Conservation (phyloP, 768 basidiomycete genomes). For the Suillus lakei region DNA sequence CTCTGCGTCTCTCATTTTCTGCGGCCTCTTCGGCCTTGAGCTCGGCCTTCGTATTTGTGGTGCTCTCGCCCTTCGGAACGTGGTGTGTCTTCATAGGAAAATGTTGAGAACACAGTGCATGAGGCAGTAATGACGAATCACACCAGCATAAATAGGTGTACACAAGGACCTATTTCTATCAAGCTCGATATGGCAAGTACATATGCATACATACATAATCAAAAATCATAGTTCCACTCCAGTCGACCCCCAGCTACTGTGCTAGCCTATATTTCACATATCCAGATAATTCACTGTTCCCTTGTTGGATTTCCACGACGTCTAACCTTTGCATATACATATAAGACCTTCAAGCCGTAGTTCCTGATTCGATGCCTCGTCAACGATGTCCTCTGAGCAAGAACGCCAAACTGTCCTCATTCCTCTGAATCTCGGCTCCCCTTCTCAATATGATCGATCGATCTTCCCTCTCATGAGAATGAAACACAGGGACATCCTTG, state of each 20-base stretch:
- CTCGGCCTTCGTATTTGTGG: not conserved
- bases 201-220: too few relatives aligned
- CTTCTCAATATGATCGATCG: conserved; percentile 4
- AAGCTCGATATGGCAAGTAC: too few relatives aligned
- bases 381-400: conserved; percentile 13
- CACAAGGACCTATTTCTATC: not conserved
- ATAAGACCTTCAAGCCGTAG: not conserved
- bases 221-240: not conserved
- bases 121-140: too few relatives aligned
- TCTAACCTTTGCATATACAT: not conserved
- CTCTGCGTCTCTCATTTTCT: conserved; percentile 1
- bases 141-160: not conserved
- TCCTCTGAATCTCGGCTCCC: conserved; percentile 8
- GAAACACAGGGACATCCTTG: not conserved
- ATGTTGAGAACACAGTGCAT: too few relatives aligned
- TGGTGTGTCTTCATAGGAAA: too few relatives aligned
- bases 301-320: not conserved
- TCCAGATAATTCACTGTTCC: not conserved
- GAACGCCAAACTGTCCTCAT: conserved; percentile 10
- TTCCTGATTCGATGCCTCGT: not conserved
- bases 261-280: not conserved
- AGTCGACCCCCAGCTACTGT: not conserved
- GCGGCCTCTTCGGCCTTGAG: not conserved
- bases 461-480: conserved; percentile 2
- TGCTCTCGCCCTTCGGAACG: too few relatives aligned